These are phyloP conservation scores for Metschnikowia hibisci DNA, from an alignment of 805 yeast genomes.

Conservation along the genomic window DNA sequence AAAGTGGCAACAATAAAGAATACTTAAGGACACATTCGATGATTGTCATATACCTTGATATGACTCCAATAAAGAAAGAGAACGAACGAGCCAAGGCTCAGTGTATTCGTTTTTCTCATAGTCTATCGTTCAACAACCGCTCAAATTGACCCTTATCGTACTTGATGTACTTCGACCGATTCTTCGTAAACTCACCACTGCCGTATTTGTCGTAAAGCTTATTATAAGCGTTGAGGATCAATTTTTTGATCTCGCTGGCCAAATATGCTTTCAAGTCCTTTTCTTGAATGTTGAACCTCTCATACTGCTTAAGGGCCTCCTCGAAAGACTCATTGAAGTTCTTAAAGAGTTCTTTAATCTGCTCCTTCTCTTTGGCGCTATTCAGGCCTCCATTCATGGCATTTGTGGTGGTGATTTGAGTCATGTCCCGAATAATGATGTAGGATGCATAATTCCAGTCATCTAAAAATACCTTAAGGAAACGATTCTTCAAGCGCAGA, in stretches of 20 bases:
- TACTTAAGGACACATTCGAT: too few species aligned
- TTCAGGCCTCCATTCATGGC: constrained; percentile 36
- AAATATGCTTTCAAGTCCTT: constrained; percentile 58
- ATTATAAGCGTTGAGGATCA: constrained; percentile 79
- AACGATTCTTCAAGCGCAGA: constrained; percentile 67
- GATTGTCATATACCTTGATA: not conserved
- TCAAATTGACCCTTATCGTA: constrained; percentile 49
- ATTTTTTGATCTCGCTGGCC: constrained; percentile 64
- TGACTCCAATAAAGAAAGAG: too few species aligned
- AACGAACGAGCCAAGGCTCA: too few species aligned
- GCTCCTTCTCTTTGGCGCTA: constrained; percentile 71
- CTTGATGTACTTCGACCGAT: constrained; percentile 65
- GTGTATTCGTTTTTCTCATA: too few species aligned
- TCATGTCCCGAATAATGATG: constrained; percentile 67
- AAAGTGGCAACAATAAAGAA: too few species aligned
- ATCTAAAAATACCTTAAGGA: constrained; percentile 62
- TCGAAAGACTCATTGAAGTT: constrained; percentile 83
- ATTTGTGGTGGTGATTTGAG: constrained; percentile 56
- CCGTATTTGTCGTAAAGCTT: constrained; percentile 78
- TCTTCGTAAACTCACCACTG: constrained; percentile 66
- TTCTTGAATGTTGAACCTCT: constrained; percentile 63
- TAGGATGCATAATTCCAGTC: constrained; percentile 82
- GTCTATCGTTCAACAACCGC: constrained; percentile 22
- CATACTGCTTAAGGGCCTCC: constrained; percentile 62
- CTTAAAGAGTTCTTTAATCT: constrained; percentile 77